phyloP scores from a whole-genome alignment of 768 basidiomycete species.

The Guyanaporus albipodus region DNA sequence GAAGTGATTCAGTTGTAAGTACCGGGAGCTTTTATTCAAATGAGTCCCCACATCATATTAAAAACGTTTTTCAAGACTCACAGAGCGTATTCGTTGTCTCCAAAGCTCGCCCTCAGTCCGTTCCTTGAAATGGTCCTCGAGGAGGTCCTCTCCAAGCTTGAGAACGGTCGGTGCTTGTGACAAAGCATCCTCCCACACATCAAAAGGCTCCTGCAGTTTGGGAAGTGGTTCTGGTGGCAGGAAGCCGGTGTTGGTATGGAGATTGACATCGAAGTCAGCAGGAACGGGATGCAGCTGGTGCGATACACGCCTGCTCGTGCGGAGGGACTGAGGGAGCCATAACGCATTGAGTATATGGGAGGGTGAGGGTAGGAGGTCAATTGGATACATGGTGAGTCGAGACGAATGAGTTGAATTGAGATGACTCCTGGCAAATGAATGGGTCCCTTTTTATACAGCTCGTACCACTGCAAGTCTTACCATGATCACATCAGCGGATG shows the following conservation, averaged over 20 bases:
- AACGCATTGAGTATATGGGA: constrained; percentile 46
- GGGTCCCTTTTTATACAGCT: constrained; percentile 31
- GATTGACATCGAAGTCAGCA: constrained; percentile 49
- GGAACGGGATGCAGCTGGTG: constrained; percentile 35
- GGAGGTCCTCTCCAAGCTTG: constrained; percentile 53
- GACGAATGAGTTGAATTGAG: constrained; percentile 3
- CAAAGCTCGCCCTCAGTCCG: constrained; percentile 60
- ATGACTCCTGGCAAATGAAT: neutral
- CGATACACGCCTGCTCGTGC: constrained; percentile 30
- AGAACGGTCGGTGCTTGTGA: constrained; percentile 50
- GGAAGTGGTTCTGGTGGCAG: constrained; percentile 67
- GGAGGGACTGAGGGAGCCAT: constrained; percentile 43
- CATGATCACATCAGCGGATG: constrained; percentile 30
- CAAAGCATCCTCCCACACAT: constrained; percentile 70
- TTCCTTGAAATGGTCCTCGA: constrained; percentile 45
- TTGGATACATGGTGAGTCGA: constrained; percentile 22
- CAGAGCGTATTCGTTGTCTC: constrained; percentile 58
- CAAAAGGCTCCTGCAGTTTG: constrained; percentile 49
- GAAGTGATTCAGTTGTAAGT: constrained; percentile 52
- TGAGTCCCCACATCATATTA: constrained; percentile 10
- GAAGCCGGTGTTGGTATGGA: constrained; percentile 66
- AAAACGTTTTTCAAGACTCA: constrained; percentile 37
- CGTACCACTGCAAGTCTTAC: constrained; percentile 27
- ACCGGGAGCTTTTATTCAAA: constrained; percentile 58
- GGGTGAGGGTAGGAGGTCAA: constrained; percentile 50